Evolutionary conservation across 768 basidiomycete species (phyloP), one percentile per base, ranked within the genome.

Genomic region (Podaxis rugospora): DNA sequence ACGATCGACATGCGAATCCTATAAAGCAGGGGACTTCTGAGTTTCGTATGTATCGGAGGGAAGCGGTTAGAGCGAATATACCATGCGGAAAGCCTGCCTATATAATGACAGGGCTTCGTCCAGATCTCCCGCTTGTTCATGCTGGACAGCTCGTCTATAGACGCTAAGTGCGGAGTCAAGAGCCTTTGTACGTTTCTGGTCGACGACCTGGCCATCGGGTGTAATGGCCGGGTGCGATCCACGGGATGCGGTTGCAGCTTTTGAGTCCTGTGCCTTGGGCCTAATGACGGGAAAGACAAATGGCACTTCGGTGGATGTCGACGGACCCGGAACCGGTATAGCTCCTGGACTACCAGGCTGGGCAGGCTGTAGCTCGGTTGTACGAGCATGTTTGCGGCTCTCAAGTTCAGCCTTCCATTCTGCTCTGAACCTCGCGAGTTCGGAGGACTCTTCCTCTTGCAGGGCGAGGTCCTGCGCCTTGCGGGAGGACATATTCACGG

Each of bases 31-130:
- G 25, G 25, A 28, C 25, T 10, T 28, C 44, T 46, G 35, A 42
- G 42, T n/a, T 50, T 63, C 28, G 44, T 59, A 51, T 14, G 57
- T 57, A 55, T 58, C 57, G 40, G 25, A 53, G 35, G 55, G 16
- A 58, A 59, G 16, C 42, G 2, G 32, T 7, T n/a, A 39, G 25
- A 18, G 21, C 32, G 46, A 42, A 57, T 14, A 40, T 71, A 80
- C 78, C 74, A 89, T 74, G 55, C 88, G 83, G 70, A 94, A 95
- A 1, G 92, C 92, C 63, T 84, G 83, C 9, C 92, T 85, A 67
- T 96, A 97, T 6, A 93, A 73, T 25, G 72, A 68, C 9, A 94
- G 72, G 10, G 94, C 94, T 36, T 88, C 84, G 64, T 94, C 89
- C 52, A 93, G 76, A 62, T 89, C 76, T 40, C 92, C 85, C 47